Evolutionary conservation across 2,329 filamentous ascomycete species (phyloP), one percentile per base, ranked within the genome.

Genomic region (Sporothrix curviconia): DNA sequence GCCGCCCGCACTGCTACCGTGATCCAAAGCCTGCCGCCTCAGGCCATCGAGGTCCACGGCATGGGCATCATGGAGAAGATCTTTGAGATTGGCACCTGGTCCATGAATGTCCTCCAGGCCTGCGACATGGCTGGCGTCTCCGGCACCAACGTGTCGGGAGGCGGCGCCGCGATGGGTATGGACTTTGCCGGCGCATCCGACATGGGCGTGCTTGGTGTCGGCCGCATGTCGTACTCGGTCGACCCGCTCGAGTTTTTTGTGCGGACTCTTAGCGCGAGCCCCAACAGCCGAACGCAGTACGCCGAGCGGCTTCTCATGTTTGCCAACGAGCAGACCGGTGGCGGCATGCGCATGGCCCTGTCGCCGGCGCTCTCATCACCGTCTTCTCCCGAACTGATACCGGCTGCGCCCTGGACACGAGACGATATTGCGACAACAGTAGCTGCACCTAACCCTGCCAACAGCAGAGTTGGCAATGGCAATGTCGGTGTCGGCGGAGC

Each of bases 1-100:
- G 82, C 82, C 0, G 72, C 80, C 49, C 81, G 83, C 50, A 75
- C 84, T 1, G 72, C 82, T 0, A 70, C 67, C 7, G 70, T 75
- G 7, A 67, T 77, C 22, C 69, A 72, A 17, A 69, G 69, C 5
- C 65, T 78, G 1, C 74, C 75, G 0, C 69, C 68, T 3, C 68
- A 67, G 12, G 73, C 71, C 9, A 73, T 77, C 54, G 74, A 77
- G 58, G 74, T 77, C 1, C 75, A 77, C 59, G 75, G 75, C 32
- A 77, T 77, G 73, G 74, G 75, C 25, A 77, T 77, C 14, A 76
- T 77, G 54, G 75, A 77, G 59, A 77, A 77, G 64, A 76, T 77
- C n/a, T 77, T 76, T 58, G 74, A 76, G 60, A 74, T 77, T 40
- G 74, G 72, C 12, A 72, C 70, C 0, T 76, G 74, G 72, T 69